phyloP scores from a whole-genome alignment of 106 monocot species.

The Allium sativum region DNA sequence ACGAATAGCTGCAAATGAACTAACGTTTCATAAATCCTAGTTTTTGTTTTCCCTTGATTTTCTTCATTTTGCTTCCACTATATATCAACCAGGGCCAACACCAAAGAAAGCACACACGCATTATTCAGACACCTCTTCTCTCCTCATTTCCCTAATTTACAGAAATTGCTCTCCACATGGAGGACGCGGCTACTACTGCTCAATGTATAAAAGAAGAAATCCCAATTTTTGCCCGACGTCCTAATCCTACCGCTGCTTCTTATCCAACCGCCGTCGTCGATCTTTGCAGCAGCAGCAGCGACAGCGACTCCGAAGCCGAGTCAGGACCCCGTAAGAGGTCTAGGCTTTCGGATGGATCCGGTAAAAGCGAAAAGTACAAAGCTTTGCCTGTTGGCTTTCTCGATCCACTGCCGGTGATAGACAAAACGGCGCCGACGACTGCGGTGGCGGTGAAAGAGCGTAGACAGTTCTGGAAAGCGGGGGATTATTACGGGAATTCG shows the following conservation, averaged over 20 bases:
- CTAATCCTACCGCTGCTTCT: not conserved
- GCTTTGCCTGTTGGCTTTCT: constrained; percentile 51
- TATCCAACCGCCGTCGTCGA: constrained; percentile 19
- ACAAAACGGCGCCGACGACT: not conserved
- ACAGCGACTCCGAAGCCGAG: constrained; percentile 21
- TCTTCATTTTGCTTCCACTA: too few relatives aligned
- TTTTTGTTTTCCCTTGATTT: too few relatives aligned
- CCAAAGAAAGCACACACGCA: too few relatives aligned
- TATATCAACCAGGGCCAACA: too few relatives aligned
- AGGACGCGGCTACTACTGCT: too few relatives aligned
- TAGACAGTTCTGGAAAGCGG: constrained; percentile 91
- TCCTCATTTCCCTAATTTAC: too few relatives aligned
- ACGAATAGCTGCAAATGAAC: too few relatives aligned
- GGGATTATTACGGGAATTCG: constrained; percentile 40
- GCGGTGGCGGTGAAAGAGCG: constrained; percentile 2
- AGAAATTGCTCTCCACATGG: too few relatives aligned
- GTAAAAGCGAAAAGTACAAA: not conserved
- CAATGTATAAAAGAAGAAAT: too few relatives aligned
- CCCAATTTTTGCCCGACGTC: not conserved
- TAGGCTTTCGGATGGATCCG: constrained; percentile 9
- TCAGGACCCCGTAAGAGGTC: not conserved
- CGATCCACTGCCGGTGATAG: constrained; percentile 46
- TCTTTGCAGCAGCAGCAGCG: constrained; percentile 35
- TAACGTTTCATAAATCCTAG: too few relatives aligned
- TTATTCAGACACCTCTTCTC: too few relatives aligned